phyloP scores from a whole-genome alignment of 2,329 filamentous ascomycete species.

The Aspergillus texensis region DNA sequence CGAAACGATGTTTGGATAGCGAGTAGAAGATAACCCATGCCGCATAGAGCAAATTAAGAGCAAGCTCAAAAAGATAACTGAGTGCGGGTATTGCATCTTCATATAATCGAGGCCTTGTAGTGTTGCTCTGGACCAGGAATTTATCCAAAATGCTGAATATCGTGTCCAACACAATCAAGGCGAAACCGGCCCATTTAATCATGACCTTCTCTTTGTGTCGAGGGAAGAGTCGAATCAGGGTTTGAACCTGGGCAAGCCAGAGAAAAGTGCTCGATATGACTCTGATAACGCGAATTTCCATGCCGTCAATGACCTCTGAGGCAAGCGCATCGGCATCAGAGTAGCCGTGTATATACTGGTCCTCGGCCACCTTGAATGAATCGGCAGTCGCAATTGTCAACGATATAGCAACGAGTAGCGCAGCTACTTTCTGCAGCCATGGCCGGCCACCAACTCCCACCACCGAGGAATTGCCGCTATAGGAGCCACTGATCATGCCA shows the following conservation, averaged over 20 bases:
- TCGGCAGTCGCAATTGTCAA: constrained; percentile 91
- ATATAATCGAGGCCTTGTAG: constrained; percentile 69
- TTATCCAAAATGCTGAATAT: constrained; percentile 91
- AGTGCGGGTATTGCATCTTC: constrained; percentile 88
- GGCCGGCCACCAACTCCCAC: constrained; percentile 88
- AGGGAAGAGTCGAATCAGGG: constrained; percentile 90
- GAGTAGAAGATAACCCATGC: constrained; percentile 94
- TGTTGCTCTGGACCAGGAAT: constrained; percentile 61
- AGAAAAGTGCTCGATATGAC: constrained; percentile 95
- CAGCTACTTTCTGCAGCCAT: constrained; percentile 81
- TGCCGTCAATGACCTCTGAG: constrained; percentile 75
- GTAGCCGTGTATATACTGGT: constrained; percentile 76
- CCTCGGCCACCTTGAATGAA: constrained; percentile 81
- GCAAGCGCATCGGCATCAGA: constrained; percentile 80
- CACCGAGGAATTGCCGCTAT: constrained; percentile 64
- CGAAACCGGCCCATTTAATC: constrained; percentile 98
- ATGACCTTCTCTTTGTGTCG: constrained; percentile 96
- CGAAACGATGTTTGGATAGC: constrained; percentile 86
- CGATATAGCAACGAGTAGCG: constrained; percentile 71
- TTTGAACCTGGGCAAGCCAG: constrained; percentile 97
- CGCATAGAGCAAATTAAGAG: constrained; percentile 83
- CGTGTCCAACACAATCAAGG: constrained; percentile 85
- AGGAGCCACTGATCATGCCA: constrained; percentile 82
- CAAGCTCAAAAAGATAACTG: constrained; percentile 86
- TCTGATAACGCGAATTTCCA: constrained; percentile 85